phyloP scores from a whole-genome alignment of 768 basidiomycete species.

The Mycena haematopus region DNA sequence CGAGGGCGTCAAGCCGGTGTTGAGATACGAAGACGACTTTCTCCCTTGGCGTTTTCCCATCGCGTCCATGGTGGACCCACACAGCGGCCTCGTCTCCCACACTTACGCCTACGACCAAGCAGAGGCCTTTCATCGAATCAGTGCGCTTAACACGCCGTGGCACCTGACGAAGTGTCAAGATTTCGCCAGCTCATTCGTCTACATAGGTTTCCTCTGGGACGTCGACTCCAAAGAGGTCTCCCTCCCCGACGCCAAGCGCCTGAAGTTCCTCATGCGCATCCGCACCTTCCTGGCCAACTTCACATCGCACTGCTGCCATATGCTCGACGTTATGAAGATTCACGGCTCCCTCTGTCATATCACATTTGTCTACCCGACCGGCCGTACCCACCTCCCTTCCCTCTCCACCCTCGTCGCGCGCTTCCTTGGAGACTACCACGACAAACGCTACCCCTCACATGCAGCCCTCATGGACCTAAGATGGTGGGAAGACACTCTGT shows the following conservation, averaged over 20 bases:
- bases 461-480: not conserved
- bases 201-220: not conserved
- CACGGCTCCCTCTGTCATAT: conserved; percentile 17
- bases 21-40: not conserved
- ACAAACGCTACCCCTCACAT: not conserved
- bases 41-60: not conserved
- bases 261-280: conserved; percentile 31
- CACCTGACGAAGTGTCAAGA: conserved; percentile 5
- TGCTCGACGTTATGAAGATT: conserved; percentile 3
- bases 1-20: not conserved
- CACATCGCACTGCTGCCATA: not conserved
- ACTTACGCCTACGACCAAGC: not conserved
- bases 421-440: not conserved
- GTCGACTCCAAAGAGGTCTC: not conserved
- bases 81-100: not conserved
- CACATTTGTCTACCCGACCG: conserved; percentile 1
- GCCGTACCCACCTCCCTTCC: conserved; percentile 5
- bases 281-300: not conserved
- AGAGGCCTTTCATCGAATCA: not conserved
- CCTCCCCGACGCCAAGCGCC: conserved; percentile 21
- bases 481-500: not conserved
- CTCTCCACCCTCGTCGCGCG: not conserved
- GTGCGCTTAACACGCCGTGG: not conserved
- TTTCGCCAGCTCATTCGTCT: not conserved
- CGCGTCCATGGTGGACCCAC: no score